A percentile compares a stretch with the other conserved stretches of the same genome.
These are phyloP conservation scores for Polychytrium aggregatum DNA, from an alignment of 192 early-diverging fungal genomes.

Conservation along the genomic window DNA sequence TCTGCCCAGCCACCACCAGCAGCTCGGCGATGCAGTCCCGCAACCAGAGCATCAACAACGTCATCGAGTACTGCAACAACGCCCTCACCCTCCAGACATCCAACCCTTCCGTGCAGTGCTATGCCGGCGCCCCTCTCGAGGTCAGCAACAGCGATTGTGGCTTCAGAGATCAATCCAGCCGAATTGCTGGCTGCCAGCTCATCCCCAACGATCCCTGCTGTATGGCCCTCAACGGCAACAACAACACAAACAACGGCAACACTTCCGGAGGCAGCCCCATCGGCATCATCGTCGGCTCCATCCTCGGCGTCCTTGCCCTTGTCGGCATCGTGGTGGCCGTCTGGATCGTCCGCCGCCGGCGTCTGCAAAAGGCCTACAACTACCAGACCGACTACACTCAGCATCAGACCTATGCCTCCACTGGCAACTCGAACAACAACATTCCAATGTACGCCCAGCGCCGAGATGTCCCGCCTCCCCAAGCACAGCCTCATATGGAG, in stretches of 20 bases:
- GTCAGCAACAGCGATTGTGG: not conserved
- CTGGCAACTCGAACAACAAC: not conserved
- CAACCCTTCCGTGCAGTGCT: not conserved
- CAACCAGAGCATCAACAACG: not conserved
- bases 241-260: not conserved
- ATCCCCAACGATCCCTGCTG: slow-evolving; percentile 1
- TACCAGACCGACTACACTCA: not conserved
- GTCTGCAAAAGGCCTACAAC: not conserved
- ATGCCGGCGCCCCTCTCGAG: not conserved
- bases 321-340: not conserved
- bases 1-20: not conserved
- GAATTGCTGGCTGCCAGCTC: not conserved
- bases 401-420: not conserved
- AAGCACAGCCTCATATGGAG: not conserved
- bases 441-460: not conserved
- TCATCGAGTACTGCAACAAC: not conserved
- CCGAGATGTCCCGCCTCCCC: not conserved
- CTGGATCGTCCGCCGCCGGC: not conserved
- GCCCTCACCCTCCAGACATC: not conserved
- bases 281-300: not conserved
- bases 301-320: not conserved
- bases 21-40: not conserved
- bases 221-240: not conserved
- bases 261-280: not conserved
- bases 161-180: too few relatives aligned